Percentiles rank a stretch among this genome's conserved stretches.
These are phyloP conservation scores for Prosopis cineraria DNA, from an alignment of 306 rosid genomes.

Conservation along the genomic window DNA sequence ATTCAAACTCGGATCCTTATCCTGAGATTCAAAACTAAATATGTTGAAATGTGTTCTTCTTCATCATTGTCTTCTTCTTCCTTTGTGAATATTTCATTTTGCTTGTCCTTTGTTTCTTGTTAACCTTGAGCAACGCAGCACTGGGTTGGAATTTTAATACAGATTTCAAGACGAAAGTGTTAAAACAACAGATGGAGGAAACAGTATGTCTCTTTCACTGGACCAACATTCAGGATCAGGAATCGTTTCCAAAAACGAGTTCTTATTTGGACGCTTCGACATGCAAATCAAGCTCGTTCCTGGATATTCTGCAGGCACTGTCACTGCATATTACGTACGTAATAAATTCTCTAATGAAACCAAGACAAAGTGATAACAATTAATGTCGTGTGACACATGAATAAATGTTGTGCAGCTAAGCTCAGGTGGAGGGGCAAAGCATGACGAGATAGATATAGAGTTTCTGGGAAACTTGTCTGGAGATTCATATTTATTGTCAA, in stretches of 20 bases:
- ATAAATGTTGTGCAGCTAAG: conserved; percentile 35
- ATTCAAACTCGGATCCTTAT: too few species aligned
- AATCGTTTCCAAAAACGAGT: conserved; percentile 35
- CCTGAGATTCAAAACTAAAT: background rate
- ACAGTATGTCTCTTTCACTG: conserved; percentile 39
- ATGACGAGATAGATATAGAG: conserved; percentile 50
- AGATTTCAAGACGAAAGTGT: conserved; percentile 34
- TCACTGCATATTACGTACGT: conserved; percentile 49
- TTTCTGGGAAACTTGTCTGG: conserved; percentile 47
- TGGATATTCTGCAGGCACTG: conserved; percentile 46
- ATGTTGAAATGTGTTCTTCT: conserved; percentile 5
- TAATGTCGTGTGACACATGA: too few species aligned
- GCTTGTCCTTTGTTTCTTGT: conserved; percentile 24
- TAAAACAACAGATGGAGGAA: conserved; percentile 30
- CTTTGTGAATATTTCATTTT: background rate
- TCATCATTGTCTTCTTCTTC: background rate
- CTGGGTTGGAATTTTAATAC: conserved; percentile 31
- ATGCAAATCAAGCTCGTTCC: conserved; percentile 45
- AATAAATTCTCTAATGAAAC: too few species aligned
- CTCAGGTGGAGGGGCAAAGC: conserved; percentile 33
- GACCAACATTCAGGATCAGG: conserved; percentile 46
- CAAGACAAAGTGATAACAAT: too few species aligned
- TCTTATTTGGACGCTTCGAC: conserved; percentile 45
- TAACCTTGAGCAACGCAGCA: background rate
- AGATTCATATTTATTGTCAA: conserved; percentile 48